These are phyloP conservation scores for Penicillium sp. DNA, from an alignment of 2,329 filamentous ascomycete genomes.

Conservation along the genomic window DNA sequence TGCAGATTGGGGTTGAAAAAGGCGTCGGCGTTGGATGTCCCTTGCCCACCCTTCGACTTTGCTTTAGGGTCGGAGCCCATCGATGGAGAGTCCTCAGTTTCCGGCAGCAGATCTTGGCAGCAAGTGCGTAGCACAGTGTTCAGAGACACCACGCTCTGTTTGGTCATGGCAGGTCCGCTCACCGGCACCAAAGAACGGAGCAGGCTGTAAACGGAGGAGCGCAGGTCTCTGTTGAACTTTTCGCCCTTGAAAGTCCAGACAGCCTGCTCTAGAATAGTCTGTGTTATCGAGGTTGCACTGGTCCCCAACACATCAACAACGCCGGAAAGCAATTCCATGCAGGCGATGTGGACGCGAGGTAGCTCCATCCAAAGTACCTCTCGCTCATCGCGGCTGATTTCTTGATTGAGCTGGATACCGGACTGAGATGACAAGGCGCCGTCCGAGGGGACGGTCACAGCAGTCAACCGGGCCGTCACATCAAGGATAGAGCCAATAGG, in stretches of 20 bases:
- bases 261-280: conserved; percentile 66
- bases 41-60: conserved; percentile 36
- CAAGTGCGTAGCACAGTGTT: conserved; percentile 61
- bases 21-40: conserved; percentile 61
- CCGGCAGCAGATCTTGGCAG: conserved; percentile 68
- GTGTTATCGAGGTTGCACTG: conserved; percentile 57
- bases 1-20: conserved; percentile 56
- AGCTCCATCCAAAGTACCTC: conserved; percentile 72
- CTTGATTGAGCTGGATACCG: conserved; percentile 63
- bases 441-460: conserved; percentile 54
- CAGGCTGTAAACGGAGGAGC: conserved; percentile 59
- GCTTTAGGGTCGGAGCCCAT: conserved; percentile 42
- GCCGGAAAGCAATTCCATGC: conserved; percentile 59
- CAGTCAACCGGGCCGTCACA: conserved; percentile 65
- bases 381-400: conserved; percentile 74
- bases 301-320: conserved; percentile 58
- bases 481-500: conserved; percentile 67
- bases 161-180: conserved; percentile 64
- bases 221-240: conserved; percentile 50
- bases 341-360: conserved; percentile 68
- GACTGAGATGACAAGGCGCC: conserved; percentile 40
- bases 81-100: conserved; percentile 38
- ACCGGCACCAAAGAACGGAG: conserved; percentile 56
- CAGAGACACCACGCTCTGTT: conserved; percentile 62
- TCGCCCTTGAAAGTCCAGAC: conserved; percentile 64